Base-by-base conservation (phyloP, 2,329 filamentous ascomycete species). In the Incumbomyces lentus region DNA sequence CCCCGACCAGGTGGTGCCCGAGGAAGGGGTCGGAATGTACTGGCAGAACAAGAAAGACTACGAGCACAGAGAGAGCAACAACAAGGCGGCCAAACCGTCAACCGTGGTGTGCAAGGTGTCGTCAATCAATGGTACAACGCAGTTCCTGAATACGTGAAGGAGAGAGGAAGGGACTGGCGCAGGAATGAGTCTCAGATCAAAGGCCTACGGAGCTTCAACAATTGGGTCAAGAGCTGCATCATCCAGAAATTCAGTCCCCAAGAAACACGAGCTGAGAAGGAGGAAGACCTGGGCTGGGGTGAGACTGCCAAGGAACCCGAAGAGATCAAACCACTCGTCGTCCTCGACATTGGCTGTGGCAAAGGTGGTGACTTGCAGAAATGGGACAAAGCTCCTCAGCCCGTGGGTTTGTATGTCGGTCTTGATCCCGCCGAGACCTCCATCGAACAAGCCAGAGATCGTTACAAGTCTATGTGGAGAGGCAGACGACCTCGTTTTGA, bases 211-310 rank as follows among this genome's bases (percentile, higher is more conserved):
- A 86, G 84, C 55, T 92, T 95, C 72, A 98, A 98, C 70, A 98
- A 98, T 66, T 98, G 92, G 92, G 78, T 98, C 68, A 98, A 98
- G 73, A 95, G 87, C 61, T 90, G 86, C 41, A 79, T 96, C 56
- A 96, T 98, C 56, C 89, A 96, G 62, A 95, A 95, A 63, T 96
- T 95, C 68, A 87, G 86, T 3, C 84, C 85, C 0, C 81, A 82
- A 53, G 84, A 90, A 63, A 77, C 81, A 2, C 64, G 63, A n/a
- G 60, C 59, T 18, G 58, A 58, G 31, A 48, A 55, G 37, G 76
- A 76, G 33, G 78, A 65, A 46, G 61, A 60, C 34, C 64, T 66
- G 48, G 65, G 67, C n/a, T 69, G 65, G 67, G 64, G 64, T 22
- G 62, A 67, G 41, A 64, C 60, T 22, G 60, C 60, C n/a, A 60